Conservation (phyloP, 257 asterid species). For the Leonotis leonurus region DNA sequence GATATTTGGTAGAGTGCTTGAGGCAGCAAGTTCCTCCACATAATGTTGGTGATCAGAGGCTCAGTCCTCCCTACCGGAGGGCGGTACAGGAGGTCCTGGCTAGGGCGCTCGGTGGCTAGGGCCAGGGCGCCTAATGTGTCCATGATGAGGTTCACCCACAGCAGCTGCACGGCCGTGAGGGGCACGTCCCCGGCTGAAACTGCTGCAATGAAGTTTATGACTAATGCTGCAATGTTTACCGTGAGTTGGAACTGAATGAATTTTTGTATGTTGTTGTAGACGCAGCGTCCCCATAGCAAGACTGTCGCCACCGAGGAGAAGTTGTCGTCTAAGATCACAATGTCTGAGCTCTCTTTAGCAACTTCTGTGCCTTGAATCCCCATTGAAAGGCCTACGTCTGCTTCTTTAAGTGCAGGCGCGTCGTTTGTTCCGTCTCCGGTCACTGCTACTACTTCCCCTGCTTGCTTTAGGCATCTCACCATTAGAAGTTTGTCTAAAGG, state of each 20-base stretch:
- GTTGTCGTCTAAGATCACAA: conserved; percentile 57
- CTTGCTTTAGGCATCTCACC: conserved; percentile 44
- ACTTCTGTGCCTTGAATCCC: conserved; percentile 60
- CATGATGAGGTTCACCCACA: conserved; percentile 76
- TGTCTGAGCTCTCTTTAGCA: conserved; percentile 65
- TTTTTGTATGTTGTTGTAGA: conserved; percentile 57
- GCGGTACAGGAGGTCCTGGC: conserved; percentile 32
- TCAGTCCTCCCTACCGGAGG: conserved; percentile 39
- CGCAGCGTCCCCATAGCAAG: conserved; percentile 66
- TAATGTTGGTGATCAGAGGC: conserved; percentile 48
- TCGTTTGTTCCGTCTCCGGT: conserved; percentile 57
- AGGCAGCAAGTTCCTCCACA: conserved; percentile 60
- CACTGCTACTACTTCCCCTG: conserved; percentile 75
- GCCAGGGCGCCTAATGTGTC: conserved; percentile 71
- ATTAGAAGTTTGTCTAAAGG: conserved; percentile 44
- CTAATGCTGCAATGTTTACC: conserved; percentile 52
- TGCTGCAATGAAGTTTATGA: conserved; percentile 59
- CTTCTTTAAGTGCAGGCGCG: conserved; percentile 55
- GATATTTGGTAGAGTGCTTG: conserved; percentile 55
- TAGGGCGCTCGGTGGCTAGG: conserved; percentile 48
- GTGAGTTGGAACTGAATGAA: conserved; percentile 80
- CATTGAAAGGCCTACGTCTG: conserved; percentile 55
- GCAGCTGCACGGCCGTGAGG: conserved; percentile 50
- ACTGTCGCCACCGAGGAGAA: conserved; percentile 48
- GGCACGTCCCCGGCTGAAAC: conserved; percentile 77